Evolutionary conservation across 2,329 filamentous ascomycete species (phyloP).

Genomic region (Ascochyta koolunga): DNA sequence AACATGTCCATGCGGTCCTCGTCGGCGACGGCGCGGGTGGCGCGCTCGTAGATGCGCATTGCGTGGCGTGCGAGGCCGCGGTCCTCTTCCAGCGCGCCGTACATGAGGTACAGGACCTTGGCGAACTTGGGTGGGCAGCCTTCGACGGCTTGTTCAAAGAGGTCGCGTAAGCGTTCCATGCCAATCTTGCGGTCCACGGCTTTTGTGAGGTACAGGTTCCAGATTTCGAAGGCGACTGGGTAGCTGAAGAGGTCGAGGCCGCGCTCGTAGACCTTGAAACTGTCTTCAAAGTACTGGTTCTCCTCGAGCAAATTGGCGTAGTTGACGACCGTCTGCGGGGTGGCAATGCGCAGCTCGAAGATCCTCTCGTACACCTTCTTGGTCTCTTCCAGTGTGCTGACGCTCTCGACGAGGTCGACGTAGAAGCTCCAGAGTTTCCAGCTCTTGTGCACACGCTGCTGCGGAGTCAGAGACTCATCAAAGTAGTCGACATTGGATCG

Average conservation of each 20-base stretch:
- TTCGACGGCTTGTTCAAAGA: constrained; percentile 97
- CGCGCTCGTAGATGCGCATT: constrained; percentile 98
- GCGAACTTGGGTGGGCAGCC: constrained; percentile 95
- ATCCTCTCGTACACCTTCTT: constrained; percentile 95
- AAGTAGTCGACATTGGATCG: constrained; percentile 99
- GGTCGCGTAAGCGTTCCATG: constrained; percentile 89
- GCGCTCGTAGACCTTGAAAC: constrained; percentile 95
- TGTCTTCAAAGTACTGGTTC: constrained; percentile 93
- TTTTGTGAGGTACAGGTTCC: constrained; percentile 98
- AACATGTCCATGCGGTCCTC: constrained; percentile 98
- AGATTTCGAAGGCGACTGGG: constrained; percentile 95
- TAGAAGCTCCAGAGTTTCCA: constrained; percentile 99
- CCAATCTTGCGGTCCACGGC: constrained; percentile 95
- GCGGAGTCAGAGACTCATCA: constrained; percentile 89
- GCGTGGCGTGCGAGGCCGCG: constrained; percentile 91
- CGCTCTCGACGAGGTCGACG: constrained; percentile 94
- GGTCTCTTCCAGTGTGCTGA: constrained; percentile 88
- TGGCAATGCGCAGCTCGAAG: constrained; percentile 96
- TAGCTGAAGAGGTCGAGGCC: constrained; percentile 98
- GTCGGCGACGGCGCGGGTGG: constrained; percentile 91
- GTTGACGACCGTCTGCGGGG: constrained; percentile 97
- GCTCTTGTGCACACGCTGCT: constrained; percentile 97
- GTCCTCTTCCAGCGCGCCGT: constrained; percentile 95
- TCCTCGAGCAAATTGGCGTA: constrained; percentile 96
- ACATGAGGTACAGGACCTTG: constrained; percentile 96